These are phyloP conservation scores for Calonectria multiphialidica DNA, from an alignment of 2,329 filamentous ascomycete genomes.

Conservation along the genomic window DNA sequence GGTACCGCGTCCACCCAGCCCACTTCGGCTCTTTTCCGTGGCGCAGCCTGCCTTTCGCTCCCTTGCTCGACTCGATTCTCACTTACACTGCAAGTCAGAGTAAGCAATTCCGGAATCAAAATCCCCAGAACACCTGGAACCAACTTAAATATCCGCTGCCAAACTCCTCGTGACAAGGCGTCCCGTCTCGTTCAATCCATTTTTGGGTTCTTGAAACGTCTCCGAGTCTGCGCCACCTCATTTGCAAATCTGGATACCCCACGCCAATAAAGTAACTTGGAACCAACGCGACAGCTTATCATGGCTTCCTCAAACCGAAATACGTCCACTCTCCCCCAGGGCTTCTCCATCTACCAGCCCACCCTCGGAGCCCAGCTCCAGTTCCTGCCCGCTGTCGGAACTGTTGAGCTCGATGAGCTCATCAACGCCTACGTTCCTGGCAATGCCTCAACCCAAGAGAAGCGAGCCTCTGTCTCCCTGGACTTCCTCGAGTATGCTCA, in stretches of 20 bases:
- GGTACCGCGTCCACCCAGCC: slow-evolving; percentile 13
- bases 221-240: not conserved
- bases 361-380: slow-evolving; percentile 68
- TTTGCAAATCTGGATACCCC: slow-evolving; percentile 14
- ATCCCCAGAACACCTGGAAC: not conserved
- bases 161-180: not conserved
- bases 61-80: not conserved
- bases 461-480: slow-evolving; percentile 68
- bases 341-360: slow-evolving; percentile 72
- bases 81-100: slow-evolving; percentile 13
- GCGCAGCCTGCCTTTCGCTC: slow-evolving; percentile 19
- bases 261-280: slow-evolving; percentile 15
- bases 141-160: not conserved
- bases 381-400: slow-evolving; percentile 75
- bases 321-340: slow-evolving; percentile 51
- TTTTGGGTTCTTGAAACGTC: not conserved
- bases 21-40: slow-evolving; percentile 5
- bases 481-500: slow-evolving; percentile 69
- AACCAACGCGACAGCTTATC: slow-evolving; percentile 24
- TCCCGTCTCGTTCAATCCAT: not conserved
- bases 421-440: slow-evolving; percentile 70
- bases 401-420: slow-evolving; percentile 70
- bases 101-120: slow-evolving; percentile 2
- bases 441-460: slow-evolving; percentile 65
- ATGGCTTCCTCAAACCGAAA: slow-evolving; percentile 44